Percentiles rank a stretch among this genome's conserved stretches.
Conservation (phyloP, 352 stramenopile species). For the Phytophthora hybrid region DNA sequence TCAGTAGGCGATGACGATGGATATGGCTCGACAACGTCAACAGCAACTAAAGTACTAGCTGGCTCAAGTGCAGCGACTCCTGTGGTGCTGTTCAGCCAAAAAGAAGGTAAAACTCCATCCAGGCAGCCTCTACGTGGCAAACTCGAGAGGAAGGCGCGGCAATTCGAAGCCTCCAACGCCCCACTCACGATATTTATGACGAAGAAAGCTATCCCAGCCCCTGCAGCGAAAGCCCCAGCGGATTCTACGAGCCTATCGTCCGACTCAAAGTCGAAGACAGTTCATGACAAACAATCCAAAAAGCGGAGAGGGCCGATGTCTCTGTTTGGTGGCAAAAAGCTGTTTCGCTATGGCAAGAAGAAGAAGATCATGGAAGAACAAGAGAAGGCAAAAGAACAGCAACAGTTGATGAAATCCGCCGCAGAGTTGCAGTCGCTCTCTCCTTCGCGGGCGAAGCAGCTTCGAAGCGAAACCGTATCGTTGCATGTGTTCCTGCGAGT, state of each 20-base stretch:
- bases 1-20: not conserved
- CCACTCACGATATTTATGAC: constrained; percentile 44
- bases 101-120: constrained; percentile 37
- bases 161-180: constrained; percentile 41
- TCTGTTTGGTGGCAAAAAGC: constrained; percentile 31
- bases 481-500: constrained; percentile 46
- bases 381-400: constrained; percentile 10
- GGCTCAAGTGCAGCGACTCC: not conserved
- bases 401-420: constrained; percentile 15
- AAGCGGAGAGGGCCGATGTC: constrained; percentile 22
- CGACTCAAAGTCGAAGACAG: not conserved
- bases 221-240: not conserved
- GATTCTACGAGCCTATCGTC: not conserved
- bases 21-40: not conserved
- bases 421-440: constrained; percentile 25
- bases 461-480: constrained; percentile 28
- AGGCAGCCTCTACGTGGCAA: constrained; percentile 29
- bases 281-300: constrained; percentile 3
- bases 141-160: constrained; percentile 42
- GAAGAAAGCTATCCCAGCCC: constrained; percentile 20
- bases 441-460: constrained; percentile 32
- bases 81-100: constrained; percentile 40
- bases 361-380: constrained; percentile 35
- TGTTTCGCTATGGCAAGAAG: constrained; percentile 40
- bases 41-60: not conserved